Base-by-base conservation (phyloP, 2,329 filamentous ascomycete genomes). In the Ceratocystis huliohia region DNA sequence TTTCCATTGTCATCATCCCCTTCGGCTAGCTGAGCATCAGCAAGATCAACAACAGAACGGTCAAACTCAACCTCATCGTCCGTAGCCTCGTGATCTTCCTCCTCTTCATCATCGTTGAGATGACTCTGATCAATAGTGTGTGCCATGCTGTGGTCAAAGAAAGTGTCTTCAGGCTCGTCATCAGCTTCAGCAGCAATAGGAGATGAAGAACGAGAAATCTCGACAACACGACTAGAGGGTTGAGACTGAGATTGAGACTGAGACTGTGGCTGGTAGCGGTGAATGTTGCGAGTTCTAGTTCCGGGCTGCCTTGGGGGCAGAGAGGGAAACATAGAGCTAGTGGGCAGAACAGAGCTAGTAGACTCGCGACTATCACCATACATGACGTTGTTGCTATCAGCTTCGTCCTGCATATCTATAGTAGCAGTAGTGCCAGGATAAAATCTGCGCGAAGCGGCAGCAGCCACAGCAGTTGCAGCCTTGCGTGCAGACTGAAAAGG, bases 291-390 rank as follows among this genome's bases (percentile, higher is more conserved):
- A 56, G 63, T 53, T 17, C n/a, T 33, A 64, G 63, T 53, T 8
- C n/a, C 28, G 5, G 53, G 30, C 25, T 50, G 71, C 75, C 46
- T 46, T 63, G 72, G 74, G 13, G 72, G 69, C 5, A 73, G 41
- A 22, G 72, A 71, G 5, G 77, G 76, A 68, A 79, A 79, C 74
- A 79, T 76, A 56, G 75, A 75, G 66, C 72, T 76, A 25, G 76
- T 75, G 20, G 45, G 5, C 74, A 73, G 7, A 75, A 33, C 59
- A 56, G 57, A 30, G 22, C 25, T 30, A 41, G 45, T 20, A 37
- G 57, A 46, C 33, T 7, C 53, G 13, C 46, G 15, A 50, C 44
- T 20, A 30, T 64, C 46, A 20, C 63, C n/a, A 20, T 45, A 41
- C 15, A 57, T 45, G 46, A 4, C 50, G 10, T 30, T 67, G 20